Evolutionary conservation across 2,329 filamentous ascomycete species (phyloP), one percentile per base, ranked within the genome.

Genomic region (Sporothrix brasiliensis): DNA sequence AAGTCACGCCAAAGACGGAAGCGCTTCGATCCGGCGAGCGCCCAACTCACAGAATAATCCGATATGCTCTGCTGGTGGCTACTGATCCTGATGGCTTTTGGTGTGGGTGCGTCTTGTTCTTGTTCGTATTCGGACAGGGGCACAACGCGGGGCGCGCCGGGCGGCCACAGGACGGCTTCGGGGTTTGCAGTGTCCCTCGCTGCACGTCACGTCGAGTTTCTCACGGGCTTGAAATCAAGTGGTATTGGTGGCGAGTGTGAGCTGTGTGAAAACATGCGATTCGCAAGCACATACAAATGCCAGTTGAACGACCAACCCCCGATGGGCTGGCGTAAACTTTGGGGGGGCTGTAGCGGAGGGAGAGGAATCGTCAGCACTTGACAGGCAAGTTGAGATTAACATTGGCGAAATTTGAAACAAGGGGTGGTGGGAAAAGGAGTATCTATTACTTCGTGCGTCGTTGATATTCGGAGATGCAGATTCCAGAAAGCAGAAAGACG

Each of bases 291-390:
- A 19, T 52, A 67, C 52, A 69, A 50, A 66, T 47, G 50, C 70
- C 70, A 67, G 67, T 58, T 49, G 61, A 58, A 21, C 66, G 58
- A 71, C 58, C 56, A 56, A 41, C 27, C 56, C 56, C 27, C 56
- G 50, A 50, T 56, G 34, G 58, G 19, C 70, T 71, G 70, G 66
- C 70, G 60, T 71, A 67, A 71, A 61, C 69, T 69, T 71, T 52
- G n/a, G 10, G 67, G 67, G 27, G 60, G 44, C 2, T 4, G 52
- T n/a, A n/a, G 53, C 14, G 14, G 49, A 60, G 52, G 39, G n/a
- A 54, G 53, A 11, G 50, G 50, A 49, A 44, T 30, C 16, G 21
- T 49, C 3, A 52, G 30, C 14, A 44, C 61, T 21, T 30, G 44
- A 68, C 67, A 58, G 52, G 41, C 39, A 53, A 68, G 52, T 30